These are phyloP conservation scores for Astrocystis sublimbata DNA, from an alignment of 495 filamentous ascomycete species.

Conservation along the genomic window DNA sequence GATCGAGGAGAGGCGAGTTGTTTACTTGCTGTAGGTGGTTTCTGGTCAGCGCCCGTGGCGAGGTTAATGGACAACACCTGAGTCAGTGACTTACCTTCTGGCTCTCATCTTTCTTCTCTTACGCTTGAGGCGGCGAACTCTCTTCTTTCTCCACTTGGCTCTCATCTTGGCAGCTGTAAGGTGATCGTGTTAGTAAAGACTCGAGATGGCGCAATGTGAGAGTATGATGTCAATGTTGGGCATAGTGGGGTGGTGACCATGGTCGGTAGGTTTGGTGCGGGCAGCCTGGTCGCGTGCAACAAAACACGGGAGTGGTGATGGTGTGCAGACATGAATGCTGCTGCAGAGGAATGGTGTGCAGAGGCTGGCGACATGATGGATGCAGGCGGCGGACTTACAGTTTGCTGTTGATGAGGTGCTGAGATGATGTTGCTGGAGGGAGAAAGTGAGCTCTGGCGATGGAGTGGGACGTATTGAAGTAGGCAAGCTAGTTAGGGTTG, in stretches of 20 bases:
- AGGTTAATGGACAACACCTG: constrained; percentile 8
- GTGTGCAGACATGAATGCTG: neutral
- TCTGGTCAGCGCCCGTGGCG: constrained; percentile 24
- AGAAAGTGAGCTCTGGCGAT: constrained; percentile 24
- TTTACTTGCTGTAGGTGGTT: constrained; percentile 66
- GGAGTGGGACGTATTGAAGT: constrained; percentile 29
- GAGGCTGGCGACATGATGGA: neutral
- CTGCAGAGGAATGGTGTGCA: neutral
- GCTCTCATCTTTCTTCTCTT: constrained; percentile 99
- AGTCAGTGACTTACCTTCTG: constrained; percentile 61
- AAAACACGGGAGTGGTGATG: neutral
- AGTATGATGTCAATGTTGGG: constrained; percentile 10
- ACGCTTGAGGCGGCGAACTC: constrained; percentile 93
- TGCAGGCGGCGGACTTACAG: constrained; percentile 8
- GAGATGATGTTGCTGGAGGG: constrained; percentile 20
- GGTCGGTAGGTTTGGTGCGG: neutral
- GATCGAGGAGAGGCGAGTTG: constrained; percentile 56
- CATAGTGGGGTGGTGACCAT: constrained; percentile 3
- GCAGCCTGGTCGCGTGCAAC: neutral
- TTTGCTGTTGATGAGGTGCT: constrained; percentile 21
- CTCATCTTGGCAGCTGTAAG: constrained; percentile 73
- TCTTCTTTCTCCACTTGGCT: constrained; percentile 99
- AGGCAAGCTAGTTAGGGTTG: constrained; percentile 33
- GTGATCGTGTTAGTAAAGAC: no score
- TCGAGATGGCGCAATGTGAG: constrained; percentile 15